phyloP scores from a whole-genome alignment of 306 rosid genomes.

The Argentina anserina region DNA sequence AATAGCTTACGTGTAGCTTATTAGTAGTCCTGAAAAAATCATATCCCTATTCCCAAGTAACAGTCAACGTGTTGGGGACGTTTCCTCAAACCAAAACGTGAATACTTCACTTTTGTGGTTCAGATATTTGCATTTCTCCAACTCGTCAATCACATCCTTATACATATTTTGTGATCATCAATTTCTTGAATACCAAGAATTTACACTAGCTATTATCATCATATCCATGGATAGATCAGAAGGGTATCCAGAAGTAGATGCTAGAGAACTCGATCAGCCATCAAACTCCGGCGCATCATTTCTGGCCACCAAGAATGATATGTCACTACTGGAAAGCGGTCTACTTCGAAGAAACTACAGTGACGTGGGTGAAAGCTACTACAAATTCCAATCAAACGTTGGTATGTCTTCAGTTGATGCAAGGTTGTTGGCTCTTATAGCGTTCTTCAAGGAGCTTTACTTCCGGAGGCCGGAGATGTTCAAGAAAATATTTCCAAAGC shows the following conservation, averaged over 20 bases:
- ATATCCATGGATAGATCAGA: slow-evolving; percentile 26
- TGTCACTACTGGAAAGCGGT: slow-evolving; percentile 23
- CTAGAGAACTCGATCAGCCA: background rate
- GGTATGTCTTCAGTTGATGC: slow-evolving; percentile 30
- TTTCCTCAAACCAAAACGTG: background rate
- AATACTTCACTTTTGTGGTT: background rate
- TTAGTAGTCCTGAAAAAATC: background rate
- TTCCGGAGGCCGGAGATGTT: slow-evolving; percentile 27
- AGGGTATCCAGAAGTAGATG: slow-evolving; percentile 24
- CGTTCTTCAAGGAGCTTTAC: slow-evolving; percentile 40
- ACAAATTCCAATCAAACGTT: slow-evolving; percentile 16
- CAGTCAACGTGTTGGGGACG: background rate
- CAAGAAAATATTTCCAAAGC: slow-evolving; percentile 28
- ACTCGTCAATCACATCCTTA: background rate
- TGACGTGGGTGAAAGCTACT: slow-evolving; percentile 16
- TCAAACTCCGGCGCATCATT: background rate
- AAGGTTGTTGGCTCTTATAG: slow-evolving; percentile 29
- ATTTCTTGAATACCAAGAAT: background rate
- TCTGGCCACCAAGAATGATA: slow-evolving; percentile 18
- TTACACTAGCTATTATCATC: background rate
- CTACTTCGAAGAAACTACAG: slow-evolving; percentile 12
- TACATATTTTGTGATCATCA: background rate
- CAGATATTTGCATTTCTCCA: background rate
- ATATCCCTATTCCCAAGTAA: background rate
- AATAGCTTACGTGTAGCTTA: slow-evolving; percentile 1